A percentile compares a stretch with the other conserved stretches of the same genome.
Conservation (phyloP, 805 yeast genomes). For the Blastobotrys robertii region DNA sequence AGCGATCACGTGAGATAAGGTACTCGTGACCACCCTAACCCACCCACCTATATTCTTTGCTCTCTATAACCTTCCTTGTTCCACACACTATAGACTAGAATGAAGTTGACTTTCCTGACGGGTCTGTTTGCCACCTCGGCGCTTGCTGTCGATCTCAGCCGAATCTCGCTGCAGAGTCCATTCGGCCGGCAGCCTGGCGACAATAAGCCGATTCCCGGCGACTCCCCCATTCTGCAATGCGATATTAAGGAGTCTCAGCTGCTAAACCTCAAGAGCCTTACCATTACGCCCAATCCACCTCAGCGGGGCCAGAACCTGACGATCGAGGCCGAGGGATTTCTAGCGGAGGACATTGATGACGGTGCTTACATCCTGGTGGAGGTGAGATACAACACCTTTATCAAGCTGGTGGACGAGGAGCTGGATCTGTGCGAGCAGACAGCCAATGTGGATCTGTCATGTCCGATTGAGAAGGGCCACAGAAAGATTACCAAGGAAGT, state of each 20-base stretch:
- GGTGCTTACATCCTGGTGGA: constrained; percentile 95
- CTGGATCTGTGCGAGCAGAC: constrained; percentile 87
- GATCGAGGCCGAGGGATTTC: constrained; percentile 60
- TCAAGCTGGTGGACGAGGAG: constrained; percentile 79
- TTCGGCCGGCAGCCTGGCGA: not conserved
- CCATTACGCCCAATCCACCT: constrained; percentile 81
- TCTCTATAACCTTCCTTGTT: not conserved
- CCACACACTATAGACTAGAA: not conserved
- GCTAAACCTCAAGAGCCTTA: constrained; percentile 49
- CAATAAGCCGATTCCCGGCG: constrained; percentile 57
- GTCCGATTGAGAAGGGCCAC: constrained; percentile 70
- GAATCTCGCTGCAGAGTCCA: not conserved
- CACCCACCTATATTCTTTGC: not conserved
- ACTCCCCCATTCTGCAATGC: constrained; percentile 74
- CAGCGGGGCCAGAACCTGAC: constrained; percentile 74
- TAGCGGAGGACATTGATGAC: constrained; percentile 48
- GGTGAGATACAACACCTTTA: constrained; percentile 76
- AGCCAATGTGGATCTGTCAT: constrained; percentile 69
- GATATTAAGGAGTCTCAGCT: constrained; percentile 56
- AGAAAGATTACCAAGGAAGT: constrained; percentile 61
- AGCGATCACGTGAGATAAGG: too few relatives aligned
- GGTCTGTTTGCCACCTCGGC: not conserved
- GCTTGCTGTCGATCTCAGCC: not conserved
- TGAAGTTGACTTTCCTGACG: constrained; percentile 11
- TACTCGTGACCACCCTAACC: too few relatives aligned